Evolutionary conservation across 371 early-diverging fungal species (phyloP), one percentile per base, ranked within the genome.

Genomic region (Catenaria anguillulae): DNA sequence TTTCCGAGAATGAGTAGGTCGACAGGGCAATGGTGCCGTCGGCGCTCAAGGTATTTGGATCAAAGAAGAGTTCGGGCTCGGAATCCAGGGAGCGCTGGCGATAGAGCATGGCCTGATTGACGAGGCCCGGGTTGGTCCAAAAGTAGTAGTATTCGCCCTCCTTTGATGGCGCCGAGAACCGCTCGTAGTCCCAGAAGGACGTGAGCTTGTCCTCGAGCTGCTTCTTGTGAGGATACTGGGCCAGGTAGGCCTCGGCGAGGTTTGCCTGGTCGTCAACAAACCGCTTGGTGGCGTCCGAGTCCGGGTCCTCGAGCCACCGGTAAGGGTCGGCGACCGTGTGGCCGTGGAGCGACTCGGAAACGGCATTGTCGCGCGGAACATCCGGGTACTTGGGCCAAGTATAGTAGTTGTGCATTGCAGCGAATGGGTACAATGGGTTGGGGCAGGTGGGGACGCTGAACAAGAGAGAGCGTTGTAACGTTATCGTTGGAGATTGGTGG

Each of bases 61-160:
- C 55, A 43, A 79, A 69, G 59, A 79, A 79, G 36, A 77, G 73
- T 29, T 64, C 67, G 4, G 73, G 69, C 63, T 74, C 17, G 37
- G 4, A 4, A 8, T 46, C 33, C 36, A 60, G 56, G n/a, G 42
- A 21, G 24, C 23, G 8, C 23, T 67, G 64, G 58, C 69, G 71
- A 61, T 75, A 78, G 37, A 78, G 65, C 3, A 84, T 74, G 19
- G 67, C 45, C 37, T 71, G 35, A 5, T 83, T 63, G 67, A 81
- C 84, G 13, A 84, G 72, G 34, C 86, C 85, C 13, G 78, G 68
- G 75, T 84, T 83, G 69, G 73, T 68, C 60, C 74, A 83, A 59
- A 74, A 80, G 68, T 84, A 85, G 67, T 81, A 81, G 52, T 68
- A 61, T 63, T 77, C 72, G 19, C 84, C 86, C 8, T 70, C 66